A percentile compares a stretch with the other conserved stretches of the same genome.
Evolutionary conservation across 768 basidiomycete genomes (phyloP).

Genomic region (Cantharellus anzutake): DNA sequence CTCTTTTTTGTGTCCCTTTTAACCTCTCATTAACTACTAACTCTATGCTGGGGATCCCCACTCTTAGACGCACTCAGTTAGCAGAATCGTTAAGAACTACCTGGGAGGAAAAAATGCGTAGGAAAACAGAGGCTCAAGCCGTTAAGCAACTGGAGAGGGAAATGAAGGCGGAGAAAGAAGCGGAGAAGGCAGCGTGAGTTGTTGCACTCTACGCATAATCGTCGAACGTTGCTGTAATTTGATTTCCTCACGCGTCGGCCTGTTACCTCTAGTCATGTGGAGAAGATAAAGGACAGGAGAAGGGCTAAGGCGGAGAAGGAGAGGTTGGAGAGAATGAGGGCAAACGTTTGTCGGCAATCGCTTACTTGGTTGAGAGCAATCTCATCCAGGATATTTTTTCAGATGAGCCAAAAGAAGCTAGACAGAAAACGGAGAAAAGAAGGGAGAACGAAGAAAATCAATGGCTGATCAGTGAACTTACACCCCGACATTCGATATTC

Average conservation of each 20-base stretch:
- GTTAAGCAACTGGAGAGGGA: constrained; percentile 57
- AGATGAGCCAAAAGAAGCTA: constrained; percentile 72
- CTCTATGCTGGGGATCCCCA: not conserved
- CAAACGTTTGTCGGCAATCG: constrained; percentile 27
- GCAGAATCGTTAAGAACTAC: constrained; percentile 45
- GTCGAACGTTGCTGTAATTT: not conserved
- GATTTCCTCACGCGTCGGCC: no score
- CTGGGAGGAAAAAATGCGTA: constrained; percentile 54
- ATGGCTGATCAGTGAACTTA: constrained; percentile 25
- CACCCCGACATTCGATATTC: not conserved
- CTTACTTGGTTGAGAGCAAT: not conserved
- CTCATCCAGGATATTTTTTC: not conserved
- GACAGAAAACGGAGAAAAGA: constrained; percentile 52
- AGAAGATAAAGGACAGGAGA: constrained; percentile 51
- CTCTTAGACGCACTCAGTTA: constrained; percentile 44
- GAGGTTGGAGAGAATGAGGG: constrained; percentile 27
- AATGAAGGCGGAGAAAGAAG: constrained; percentile 56
- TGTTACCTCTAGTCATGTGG: constrained; percentile 15
- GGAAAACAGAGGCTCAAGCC: constrained; percentile 42
- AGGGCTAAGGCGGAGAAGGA: constrained; percentile 53
- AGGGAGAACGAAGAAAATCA: constrained; percentile 65
- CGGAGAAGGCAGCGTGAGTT: constrained; percentile 38
- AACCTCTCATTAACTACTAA: not conserved
- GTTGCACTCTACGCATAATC: constrained; percentile 4
- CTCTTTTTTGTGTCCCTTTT: not conserved